Conservation (phyloP, 768 basidiomycete genomes). For the Phanerodontia chrysosporium region DNA sequence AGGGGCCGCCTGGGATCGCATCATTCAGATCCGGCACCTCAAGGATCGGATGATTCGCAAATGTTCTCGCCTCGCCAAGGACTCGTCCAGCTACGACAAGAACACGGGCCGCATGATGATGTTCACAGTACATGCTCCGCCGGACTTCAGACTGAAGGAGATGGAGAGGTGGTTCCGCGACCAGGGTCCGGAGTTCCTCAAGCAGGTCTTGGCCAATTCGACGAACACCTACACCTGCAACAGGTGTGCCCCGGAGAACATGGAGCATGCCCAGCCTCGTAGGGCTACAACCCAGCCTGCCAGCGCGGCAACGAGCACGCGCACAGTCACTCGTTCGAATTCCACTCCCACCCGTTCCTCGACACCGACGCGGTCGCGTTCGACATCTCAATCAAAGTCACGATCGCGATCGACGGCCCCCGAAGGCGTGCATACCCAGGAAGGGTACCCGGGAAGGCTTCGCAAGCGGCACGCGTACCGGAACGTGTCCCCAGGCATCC, state of each 20-base stretch:
- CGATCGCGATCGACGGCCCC: not conserved
- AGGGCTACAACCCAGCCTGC: not conserved
- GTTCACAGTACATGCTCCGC: slow-evolving; percentile 62
- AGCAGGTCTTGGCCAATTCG: slow-evolving; percentile 1
- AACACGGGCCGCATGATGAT: slow-evolving; percentile 43
- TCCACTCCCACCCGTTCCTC: not conserved
- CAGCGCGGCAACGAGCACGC: not conserved
- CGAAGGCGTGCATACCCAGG: not conserved
- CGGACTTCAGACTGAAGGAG: slow-evolving; percentile 72
- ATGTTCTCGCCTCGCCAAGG: slow-evolving; percentile 59
- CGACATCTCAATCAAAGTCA: not conserved
- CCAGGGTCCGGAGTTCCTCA: slow-evolving; percentile 28
- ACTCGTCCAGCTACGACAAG: slow-evolving; percentile 35
- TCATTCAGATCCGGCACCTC: slow-evolving; percentile 70
- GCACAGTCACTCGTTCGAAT: slow-evolving; percentile 1
- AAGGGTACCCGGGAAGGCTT: not conserved
- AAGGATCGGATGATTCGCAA: slow-evolving; percentile 84
- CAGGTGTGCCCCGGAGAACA: slow-evolving; percentile 15
- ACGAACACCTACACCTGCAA: slow-evolving; percentile 8
- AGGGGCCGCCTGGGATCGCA: slow-evolving; percentile 59
- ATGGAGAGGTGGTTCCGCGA: slow-evolving; percentile 75
- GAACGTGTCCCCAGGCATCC: slow-evolving; percentile 17
- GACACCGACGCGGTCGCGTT: not conserved
- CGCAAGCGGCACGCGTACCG: slow-evolving; percentile 4
- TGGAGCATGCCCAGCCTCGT: not conserved